These are phyloP conservation scores for Xylariaceae sp. DNA, from an alignment of 2,329 filamentous ascomycete species.

Conservation along the genomic window DNA sequence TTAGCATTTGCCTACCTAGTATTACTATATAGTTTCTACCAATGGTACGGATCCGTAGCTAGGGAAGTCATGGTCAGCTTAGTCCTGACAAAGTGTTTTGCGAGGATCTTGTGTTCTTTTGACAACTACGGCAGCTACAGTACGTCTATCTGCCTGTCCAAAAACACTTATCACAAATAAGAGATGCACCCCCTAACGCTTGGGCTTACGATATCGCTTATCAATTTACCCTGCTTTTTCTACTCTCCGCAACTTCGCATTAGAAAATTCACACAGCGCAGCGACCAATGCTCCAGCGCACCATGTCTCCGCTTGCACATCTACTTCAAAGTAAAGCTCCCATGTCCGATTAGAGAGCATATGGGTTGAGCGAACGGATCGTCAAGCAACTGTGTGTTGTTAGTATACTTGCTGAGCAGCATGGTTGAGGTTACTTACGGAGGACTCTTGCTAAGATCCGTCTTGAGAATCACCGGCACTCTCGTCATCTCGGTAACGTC, in stretches of 20 bases:
- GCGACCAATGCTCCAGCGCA: conserved; percentile 9
- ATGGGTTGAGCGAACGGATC: conserved; percentile 69
- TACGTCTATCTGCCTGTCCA: conserved; percentile 28
- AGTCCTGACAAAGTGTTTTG: background rate
- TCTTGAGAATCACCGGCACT: conserved; percentile 97
- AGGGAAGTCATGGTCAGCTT: conserved; percentile 2
- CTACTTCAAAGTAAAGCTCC: conserved; percentile 6
- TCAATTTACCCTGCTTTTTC: conserved; percentile 35
- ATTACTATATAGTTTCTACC: too few relatives aligned
- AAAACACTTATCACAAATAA: conserved; percentile 31
- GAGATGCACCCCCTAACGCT: conserved; percentile 28
- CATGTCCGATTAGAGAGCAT: conserved; percentile 44
- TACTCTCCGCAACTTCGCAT: conserved; percentile 16
- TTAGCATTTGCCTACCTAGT: too few relatives aligned
- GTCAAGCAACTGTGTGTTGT: conserved; percentile 61
- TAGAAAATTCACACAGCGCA: conserved; percentile 25
- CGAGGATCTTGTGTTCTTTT: conserved; percentile 24
- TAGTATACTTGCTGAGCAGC: conserved; percentile 36
- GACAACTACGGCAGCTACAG: conserved; percentile 25
- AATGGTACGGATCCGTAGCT: background rate
- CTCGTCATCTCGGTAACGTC: conserved; percentile 97
- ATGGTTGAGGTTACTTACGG: conserved; percentile 70
- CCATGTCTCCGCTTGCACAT: conserved; percentile 14
- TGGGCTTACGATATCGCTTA: conserved; percentile 20
- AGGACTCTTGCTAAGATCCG: conserved; percentile 96